Conservation (phyloP, 441 rosid genomes). For the Biscutella auriculata region DNA sequence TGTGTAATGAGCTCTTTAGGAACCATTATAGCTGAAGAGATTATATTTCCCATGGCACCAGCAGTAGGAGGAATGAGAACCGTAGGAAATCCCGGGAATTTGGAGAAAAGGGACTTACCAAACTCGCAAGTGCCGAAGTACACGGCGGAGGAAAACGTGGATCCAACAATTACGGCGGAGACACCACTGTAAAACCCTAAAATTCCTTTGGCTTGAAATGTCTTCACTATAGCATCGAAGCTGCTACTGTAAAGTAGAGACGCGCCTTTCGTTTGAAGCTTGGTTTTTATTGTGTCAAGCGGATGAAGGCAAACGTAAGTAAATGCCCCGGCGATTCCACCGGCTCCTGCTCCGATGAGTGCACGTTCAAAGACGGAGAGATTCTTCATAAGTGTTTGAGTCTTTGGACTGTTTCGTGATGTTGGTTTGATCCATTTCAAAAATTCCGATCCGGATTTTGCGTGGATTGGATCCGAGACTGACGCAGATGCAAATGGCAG, state of each 20-base stretch:
- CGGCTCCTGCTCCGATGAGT: slow-evolving; percentile 69
- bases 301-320: slow-evolving; percentile 81
- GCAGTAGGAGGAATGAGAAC: slow-evolving; percentile 85
- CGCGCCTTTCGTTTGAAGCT: slow-evolving; percentile 84
- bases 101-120: slow-evolving; percentile 71
- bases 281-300: slow-evolving; percentile 80
- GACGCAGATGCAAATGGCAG: slow-evolving; percentile 19
- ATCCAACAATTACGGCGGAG: slow-evolving; percentile 91
- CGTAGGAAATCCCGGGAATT: slow-evolving; percentile 45
- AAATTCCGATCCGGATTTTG: slow-evolving; percentile 14
- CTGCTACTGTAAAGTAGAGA: slow-evolving; percentile 55
- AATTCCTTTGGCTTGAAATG: slow-evolving; percentile 65
- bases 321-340: slow-evolving; percentile 89
- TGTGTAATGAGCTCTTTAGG: slow-evolving; percentile 86
- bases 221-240: slow-evolving; percentile 60
- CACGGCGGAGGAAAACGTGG: slow-evolving; percentile 80
- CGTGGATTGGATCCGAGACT: slow-evolving; percentile 2
- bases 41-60: slow-evolving; percentile 91
- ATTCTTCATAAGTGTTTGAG: slow-evolving; percentile 42
- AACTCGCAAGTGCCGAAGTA: slow-evolving; percentile 95
- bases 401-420: slow-evolving; percentile 32
- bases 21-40: slow-evolving; percentile 88
- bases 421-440: slow-evolving; percentile 41
- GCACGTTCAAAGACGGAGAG: slow-evolving; percentile 74
- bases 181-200: slow-evolving; percentile 81